Conservation (phyloP, 345 rosid species). For the Populus euphratica region DNA sequence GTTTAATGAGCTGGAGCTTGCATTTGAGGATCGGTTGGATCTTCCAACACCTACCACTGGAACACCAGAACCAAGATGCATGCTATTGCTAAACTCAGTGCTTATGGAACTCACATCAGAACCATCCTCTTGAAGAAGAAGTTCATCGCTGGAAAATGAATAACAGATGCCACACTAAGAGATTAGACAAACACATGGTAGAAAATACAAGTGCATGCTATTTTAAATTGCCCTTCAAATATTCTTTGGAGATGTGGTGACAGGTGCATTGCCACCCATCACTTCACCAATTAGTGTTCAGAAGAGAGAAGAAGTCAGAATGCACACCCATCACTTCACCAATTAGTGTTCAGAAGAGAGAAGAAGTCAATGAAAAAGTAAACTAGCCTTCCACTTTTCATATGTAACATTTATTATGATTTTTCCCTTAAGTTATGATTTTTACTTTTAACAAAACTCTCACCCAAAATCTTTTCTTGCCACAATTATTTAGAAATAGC, state of each 20-base stretch:
- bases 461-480: background rate
- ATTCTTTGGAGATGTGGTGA: background rate
- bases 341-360: background rate
- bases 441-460: background rate
- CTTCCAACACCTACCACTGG: slow-evolving; percentile 47
- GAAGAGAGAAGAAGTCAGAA: background rate
- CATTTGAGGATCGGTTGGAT: slow-evolving; percentile 39
- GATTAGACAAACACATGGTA: background rate
- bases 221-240: background rate
- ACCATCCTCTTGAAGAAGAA: slow-evolving; percentile 82
- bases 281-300: background rate
- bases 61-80: slow-evolving; percentile 70
- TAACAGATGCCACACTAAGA: slow-evolving; percentile 9
- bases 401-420: background rate
- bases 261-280: background rate
- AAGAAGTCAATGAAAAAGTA: too few species aligned
- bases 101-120: slow-evolving; percentile 49
- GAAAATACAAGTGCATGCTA: background rate
- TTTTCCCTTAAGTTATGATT: background rate
- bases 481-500: background rate
- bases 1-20: slow-evolving; percentile 42
- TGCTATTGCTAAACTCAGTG: slow-evolving; percentile 58
- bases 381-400: background rate
- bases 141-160: slow-evolving; percentile 67
- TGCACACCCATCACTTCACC: background rate